Evolutionary conservation across 495 filamentous ascomycete genomes (phyloP).

Genomic region (Penicillium antarcticum): DNA sequence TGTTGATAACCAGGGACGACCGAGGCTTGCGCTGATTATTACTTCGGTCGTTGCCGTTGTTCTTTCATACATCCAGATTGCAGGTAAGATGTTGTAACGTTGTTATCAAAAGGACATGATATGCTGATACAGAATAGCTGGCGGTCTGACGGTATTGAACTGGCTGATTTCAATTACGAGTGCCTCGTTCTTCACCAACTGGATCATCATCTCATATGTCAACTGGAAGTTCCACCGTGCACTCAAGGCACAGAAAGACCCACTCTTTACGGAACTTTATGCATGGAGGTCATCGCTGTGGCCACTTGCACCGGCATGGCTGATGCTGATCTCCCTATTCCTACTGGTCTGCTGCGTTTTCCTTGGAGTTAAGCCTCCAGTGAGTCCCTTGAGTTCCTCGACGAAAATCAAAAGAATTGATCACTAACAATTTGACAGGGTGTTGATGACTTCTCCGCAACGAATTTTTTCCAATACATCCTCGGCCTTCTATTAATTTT

Average conservation of each 20-base stretch:
- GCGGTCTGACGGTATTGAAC: conserved; percentile 8
- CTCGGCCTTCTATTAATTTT: conserved; percentile 25
- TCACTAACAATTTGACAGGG: neutral
- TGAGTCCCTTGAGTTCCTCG: neutral
- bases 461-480: conserved; percentile 31
- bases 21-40: conserved; percentile 16
- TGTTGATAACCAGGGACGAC: conserved; percentile 25
- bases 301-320: conserved; percentile 27
- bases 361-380: conserved; percentile 8
- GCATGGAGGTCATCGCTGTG: conserved; percentile 26
- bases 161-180: conserved; percentile 29
- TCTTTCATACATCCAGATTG: conserved; percentile 28
- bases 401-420: neutral
- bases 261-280: conserved; percentile 19
- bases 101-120: conserved; percentile 1
- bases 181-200: conserved; percentile 28
- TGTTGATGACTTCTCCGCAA: conserved; percentile 4
- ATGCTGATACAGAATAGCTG: neutral
- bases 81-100: conserved; percentile 12
- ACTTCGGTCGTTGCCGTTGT: conserved; percentile 18
- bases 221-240: conserved; percentile 27
- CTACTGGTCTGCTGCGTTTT: conserved; percentile 16
- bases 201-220: conserved; percentile 27
- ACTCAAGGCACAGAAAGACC: conserved; percentile 28
- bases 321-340: conserved; percentile 11